A percentile compares a stretch with the other conserved stretches of the same genome.
Conservation (phyloP, 2,329 filamentous ascomycete species). For the Pseudopyricularia cyperi region DNA sequence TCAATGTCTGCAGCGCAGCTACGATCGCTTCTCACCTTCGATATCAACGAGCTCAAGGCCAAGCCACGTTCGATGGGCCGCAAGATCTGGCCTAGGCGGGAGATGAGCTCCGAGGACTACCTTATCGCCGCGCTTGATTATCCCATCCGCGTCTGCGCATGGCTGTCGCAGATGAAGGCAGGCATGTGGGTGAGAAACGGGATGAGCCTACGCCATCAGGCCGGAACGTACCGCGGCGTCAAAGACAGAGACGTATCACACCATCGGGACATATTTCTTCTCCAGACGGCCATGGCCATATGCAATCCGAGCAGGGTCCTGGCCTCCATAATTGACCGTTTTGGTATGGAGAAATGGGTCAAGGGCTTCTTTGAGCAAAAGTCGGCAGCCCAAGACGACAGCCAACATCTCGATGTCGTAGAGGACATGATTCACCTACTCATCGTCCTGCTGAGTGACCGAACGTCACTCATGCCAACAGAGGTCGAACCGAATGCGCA, state of each 20-base stretch:
- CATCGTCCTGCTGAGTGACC: slow-evolving; percentile 81
- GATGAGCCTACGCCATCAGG: slow-evolving; percentile 89
- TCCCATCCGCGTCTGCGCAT: slow-evolving; percentile 83
- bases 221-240: slow-evolving; percentile 83
- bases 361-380: slow-evolving; percentile 66
- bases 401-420: slow-evolving; percentile 79
- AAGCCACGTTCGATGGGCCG: slow-evolving; percentile 49
- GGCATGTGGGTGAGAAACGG: slow-evolving; percentile 98
- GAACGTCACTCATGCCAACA: slow-evolving; percentile 56
- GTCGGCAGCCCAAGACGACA: slow-evolving; percentile 66
- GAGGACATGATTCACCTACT: slow-evolving; percentile 94
- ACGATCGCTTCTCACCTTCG: slow-evolving; percentile 56
- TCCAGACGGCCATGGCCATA: slow-evolving; percentile 81
- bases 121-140: slow-evolving; percentile 85
- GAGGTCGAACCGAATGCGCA: slow-evolving; percentile 54
- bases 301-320: slow-evolving; percentile 75
- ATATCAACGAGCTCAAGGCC: slow-evolving; percentile 54
- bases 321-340: slow-evolving; percentile 82
- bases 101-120: slow-evolving; percentile 59
- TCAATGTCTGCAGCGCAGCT: slow-evolving; percentile 57
- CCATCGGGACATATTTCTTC: slow-evolving; percentile 84
- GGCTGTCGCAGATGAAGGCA: slow-evolving; percentile 96
- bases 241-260: slow-evolving; percentile 84
- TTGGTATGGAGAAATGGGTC: slow-evolving; percentile 79
- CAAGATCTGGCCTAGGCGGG: slow-evolving; percentile 40